Percentiles rank a stretch among this genome's conserved stretches.
These are phyloP conservation scores for Lactifluus rugatus DNA, from an alignment of 768 basidiomycete genomes.

Conservation along the genomic window DNA sequence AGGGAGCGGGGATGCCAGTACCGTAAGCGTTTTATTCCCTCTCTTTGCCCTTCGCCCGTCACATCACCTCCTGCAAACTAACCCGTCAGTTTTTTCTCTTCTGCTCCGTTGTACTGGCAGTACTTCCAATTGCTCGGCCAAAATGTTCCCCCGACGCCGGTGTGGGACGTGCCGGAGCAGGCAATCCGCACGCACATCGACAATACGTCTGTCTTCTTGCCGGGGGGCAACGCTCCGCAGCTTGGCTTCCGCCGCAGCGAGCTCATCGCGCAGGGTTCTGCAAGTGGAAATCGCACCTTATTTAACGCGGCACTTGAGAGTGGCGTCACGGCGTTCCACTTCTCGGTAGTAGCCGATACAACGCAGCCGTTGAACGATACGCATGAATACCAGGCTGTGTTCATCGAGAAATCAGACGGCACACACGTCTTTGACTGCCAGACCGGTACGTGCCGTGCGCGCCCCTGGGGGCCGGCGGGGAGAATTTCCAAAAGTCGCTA, in stretches of 20 bases:
- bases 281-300: conserved; percentile 24
- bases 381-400: conserved; percentile 57
- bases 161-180: conserved; percentile 43
- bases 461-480: too few species aligned
- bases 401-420: conserved; percentile 52
- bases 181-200: conserved; percentile 44
- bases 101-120: conserved; percentile 22
- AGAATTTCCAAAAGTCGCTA: too few species aligned
- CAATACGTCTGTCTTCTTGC: conserved; percentile 46
- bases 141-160: conserved; percentile 34
- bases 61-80: neutral
- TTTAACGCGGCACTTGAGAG: conserved; percentile 34
- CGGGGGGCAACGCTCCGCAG: conserved; percentile 41
- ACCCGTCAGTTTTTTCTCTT: neutral
- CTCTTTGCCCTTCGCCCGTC: neutral
- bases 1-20: conserved; percentile 40
- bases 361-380: conserved; percentile 38
- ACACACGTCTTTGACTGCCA: conserved; percentile 42
- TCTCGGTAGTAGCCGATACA: conserved; percentile 36
- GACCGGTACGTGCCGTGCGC: conserved; percentile 32
- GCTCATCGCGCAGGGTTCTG: conserved; percentile 41
- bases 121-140: conserved; percentile 37
- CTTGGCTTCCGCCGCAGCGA: conserved; percentile 51
- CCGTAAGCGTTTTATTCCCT: conserved; percentile 30
- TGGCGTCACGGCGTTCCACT: conserved; percentile 40